Evolutionary conservation across 805 yeast species (phyloP).

Genomic region (Candida schatavii): DNA sequence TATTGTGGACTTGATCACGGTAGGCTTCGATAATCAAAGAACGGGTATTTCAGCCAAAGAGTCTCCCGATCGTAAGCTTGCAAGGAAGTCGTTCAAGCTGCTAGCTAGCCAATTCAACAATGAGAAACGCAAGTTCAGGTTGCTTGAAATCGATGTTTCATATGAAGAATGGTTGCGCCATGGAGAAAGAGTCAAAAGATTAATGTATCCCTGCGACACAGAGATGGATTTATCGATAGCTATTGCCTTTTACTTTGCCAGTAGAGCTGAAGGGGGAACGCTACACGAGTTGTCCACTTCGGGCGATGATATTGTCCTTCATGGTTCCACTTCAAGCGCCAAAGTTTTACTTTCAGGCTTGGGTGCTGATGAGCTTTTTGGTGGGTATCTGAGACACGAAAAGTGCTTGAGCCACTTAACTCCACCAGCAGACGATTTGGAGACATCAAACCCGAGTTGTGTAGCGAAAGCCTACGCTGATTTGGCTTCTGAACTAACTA

Average conservation of each 20-base stretch:
- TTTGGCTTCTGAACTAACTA: conserved; percentile 57
- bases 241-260: conserved; percentile 90
- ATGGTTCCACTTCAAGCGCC: conserved; percentile 48
- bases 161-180: conserved; percentile 60
- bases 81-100: conserved; percentile 57
- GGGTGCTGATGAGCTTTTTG: conserved; percentile 97
- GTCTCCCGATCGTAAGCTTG: conserved; percentile 86
- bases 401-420: conserved; percentile 36
- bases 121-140: conserved; percentile 34
- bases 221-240: conserved; percentile 97
- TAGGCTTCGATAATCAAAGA: conserved; percentile 89
- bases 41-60: conserved; percentile 54
- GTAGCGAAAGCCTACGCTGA: conserved; percentile 26
- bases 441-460: conserved; percentile 11
- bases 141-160: conserved; percentile 72
- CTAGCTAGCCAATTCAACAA: conserved; percentile 44
- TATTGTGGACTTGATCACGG: conserved; percentile 76
- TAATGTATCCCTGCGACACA: conserved; percentile 82
- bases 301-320: conserved; percentile 8
- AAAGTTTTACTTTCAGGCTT: conserved; percentile 84
- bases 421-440: conserved; percentile 15
- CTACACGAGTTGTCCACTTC: conserved; percentile 9
- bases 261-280: conserved; percentile 50
- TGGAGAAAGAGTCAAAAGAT: conserved; percentile 49
- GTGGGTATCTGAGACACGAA: conserved; percentile 89